Evolutionary conservation across 2,329 filamentous ascomycete genomes (phyloP).

Genomic region (Tolypocladium ophioglossoides): DNA sequence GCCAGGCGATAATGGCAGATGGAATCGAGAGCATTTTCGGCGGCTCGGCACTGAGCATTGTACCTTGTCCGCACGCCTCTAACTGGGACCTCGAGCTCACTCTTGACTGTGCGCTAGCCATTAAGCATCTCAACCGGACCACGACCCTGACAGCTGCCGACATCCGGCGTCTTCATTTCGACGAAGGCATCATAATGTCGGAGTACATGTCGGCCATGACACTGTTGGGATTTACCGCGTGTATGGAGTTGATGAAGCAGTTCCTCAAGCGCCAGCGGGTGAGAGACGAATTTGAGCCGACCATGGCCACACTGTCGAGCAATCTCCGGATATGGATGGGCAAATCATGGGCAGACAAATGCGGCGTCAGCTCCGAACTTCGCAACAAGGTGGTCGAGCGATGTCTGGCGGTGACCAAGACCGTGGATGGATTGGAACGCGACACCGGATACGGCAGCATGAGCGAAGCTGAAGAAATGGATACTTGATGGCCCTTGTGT

Average conservation of each 20-base stretch:
- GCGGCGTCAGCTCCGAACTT: constrained; percentile 39
- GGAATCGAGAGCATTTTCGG: constrained; percentile 13
- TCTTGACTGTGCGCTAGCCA: constrained; percentile 48
- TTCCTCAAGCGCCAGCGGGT: constrained; percentile 36
- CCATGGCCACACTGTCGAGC: constrained; percentile 47
- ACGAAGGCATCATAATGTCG: constrained; percentile 37
- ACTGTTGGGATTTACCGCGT: constrained; percentile 48
- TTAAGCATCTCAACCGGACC: constrained; percentile 44
- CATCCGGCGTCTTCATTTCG: constrained; percentile 32
- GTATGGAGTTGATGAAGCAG: constrained; percentile 46
- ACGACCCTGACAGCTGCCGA: constrained; percentile 22
- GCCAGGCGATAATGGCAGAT: constrained; percentile 35
- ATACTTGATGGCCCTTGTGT: not conserved
- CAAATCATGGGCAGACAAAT: constrained; percentile 36
- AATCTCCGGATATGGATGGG: constrained; percentile 52
- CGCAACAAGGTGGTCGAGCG: constrained; percentile 43
- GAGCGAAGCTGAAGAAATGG: constrained; percentile 34
- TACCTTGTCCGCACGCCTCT: constrained; percentile 27
- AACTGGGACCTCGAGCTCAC: constrained; percentile 45
- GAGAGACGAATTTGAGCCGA: constrained; percentile 33
- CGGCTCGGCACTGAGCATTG: constrained; percentile 31
- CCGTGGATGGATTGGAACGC: constrained; percentile 46
- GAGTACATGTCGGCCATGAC: constrained; percentile 33
- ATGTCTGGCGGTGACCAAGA: constrained; percentile 45
- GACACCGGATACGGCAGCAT: constrained; percentile 52